These are phyloP conservation scores for Schwanniomyces vanrijiae DNA, from an alignment of 805 yeast species.

Conservation along the genomic window DNA sequence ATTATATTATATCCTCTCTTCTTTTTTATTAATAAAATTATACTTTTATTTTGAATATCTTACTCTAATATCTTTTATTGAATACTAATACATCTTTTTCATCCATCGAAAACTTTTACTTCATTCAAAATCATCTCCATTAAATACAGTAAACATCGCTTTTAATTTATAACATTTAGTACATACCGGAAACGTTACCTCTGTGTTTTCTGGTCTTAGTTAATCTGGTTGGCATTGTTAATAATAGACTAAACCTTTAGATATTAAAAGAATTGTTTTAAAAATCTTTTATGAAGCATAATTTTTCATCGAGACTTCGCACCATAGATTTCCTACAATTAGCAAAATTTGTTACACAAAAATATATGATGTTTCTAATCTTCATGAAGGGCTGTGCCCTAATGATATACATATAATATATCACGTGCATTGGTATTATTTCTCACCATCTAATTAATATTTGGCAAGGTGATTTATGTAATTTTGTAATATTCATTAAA, in stretches of 20 bases:
- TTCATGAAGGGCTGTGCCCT: not conserved
- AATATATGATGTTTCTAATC: not conserved
- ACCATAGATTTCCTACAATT: not conserved
- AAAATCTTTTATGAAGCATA: constrained; percentile 7
- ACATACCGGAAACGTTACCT: constrained; percentile 99
- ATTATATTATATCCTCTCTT: not conserved
- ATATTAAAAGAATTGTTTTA: constrained; percentile 2
- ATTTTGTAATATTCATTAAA: no score
- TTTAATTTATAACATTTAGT: constrained; percentile 6
- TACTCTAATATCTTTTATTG: not conserved
- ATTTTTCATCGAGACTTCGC: constrained; percentile 7
- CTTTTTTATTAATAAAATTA: not conserved
- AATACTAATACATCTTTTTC: not conserved
- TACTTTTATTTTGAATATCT: not conserved
- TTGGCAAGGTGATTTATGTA: no score
- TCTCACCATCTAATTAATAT: no score
- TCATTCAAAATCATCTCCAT: not conserved
- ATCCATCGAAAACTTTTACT: not conserved
- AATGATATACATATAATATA: not conserved
- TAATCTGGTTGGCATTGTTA: constrained; percentile 96
- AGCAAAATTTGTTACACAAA: not conserved
- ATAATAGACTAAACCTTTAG: constrained; percentile 13
- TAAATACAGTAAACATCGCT: not conserved
- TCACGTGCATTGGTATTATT: not conserved
- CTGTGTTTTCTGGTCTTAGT: constrained; percentile 99